Percentiles rank a stretch among this genome's conserved stretches.
phyloP scores from a whole-genome alignment of 2,329 filamentous ascomycete species.

The Venturia carpophila region DNA sequence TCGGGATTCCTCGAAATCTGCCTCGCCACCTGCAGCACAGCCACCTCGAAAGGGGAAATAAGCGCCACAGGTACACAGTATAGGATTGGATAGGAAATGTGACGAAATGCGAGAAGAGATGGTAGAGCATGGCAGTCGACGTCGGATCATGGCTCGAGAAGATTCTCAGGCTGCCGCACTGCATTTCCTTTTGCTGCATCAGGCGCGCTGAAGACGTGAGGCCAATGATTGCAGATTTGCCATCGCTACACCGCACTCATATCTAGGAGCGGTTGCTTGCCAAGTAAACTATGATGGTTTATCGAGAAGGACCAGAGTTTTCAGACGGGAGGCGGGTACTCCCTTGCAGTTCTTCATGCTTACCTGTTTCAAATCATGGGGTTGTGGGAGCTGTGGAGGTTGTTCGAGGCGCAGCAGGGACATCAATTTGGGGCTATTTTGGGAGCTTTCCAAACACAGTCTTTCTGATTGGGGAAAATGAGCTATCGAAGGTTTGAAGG shows the following conservation, averaged over 20 bases:
- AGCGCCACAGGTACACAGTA: slow-evolving; percentile 3
- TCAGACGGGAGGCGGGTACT: neutral
- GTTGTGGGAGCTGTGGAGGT: too few relatives aligned
- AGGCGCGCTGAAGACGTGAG: neutral
- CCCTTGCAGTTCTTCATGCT: neutral
- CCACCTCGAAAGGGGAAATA: neutral
- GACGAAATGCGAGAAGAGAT: neutral
- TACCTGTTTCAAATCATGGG: neutral
- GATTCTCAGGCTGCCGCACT: neutral
- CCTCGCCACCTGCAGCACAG: neutral
- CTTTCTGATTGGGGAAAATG: neutral
- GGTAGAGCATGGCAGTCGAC: neutral
- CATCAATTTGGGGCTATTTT: neutral
- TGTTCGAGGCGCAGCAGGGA: neutral
- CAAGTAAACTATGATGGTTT: neutral
- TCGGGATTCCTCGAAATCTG: neutral
- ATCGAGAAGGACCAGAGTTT: neutral
- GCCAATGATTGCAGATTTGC: neutral
- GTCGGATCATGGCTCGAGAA: neutral
- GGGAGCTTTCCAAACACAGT: slow-evolving; percentile 1
- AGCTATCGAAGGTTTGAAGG: neutral
- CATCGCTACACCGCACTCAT: neutral
- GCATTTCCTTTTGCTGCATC: neutral
- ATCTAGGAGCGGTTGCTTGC: neutral
- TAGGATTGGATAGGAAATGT: neutral